Evolutionary conservation across 139 green algal species (phyloP), one percentile per base, ranked within the genome.

Genomic region (Mychonastes homosphaera): DNA sequence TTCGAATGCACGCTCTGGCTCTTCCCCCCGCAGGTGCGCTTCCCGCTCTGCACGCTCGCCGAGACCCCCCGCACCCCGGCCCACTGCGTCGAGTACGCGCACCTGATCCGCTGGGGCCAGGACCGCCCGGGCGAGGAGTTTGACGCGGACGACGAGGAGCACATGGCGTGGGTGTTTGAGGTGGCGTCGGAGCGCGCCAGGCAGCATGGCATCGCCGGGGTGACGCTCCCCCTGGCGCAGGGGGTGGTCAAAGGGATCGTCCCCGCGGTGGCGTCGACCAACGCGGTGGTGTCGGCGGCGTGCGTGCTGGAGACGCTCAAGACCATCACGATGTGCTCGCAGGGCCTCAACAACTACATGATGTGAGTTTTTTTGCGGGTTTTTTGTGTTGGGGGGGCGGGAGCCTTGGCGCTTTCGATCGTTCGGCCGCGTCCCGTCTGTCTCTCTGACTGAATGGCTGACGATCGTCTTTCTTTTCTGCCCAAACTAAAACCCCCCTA

Each of bases 201-300:
- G 41, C 69, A 91, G 62, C 92, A 87, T 62, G 88, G 86, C 55
- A 99, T 98, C 28, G 67, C 71, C 70, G 86, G 86, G 1, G 79
- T 95, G 47, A 94, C 84, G 0, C 85, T 74, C 64, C 84, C 92
- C 74, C 67, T 92, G 56, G 93, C 83, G 0, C 81, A 91, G 62
- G 93, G 93, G 3, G 93, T 99, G 23, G 86, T 95, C 8, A 99
- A 99, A 71, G 98, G 97, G 74, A 99, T 99, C 82, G 96, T 99
- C 48, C 93, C 93, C 1, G 93, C 93, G 55, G 97, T 99, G 35
- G 86, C 93, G 1, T 97, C 89, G 45, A 97, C 93, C 19, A 99
- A 99, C 63, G 93, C 93, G 48, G 95, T 99, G 58, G 66, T 99
- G 12, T 79, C 82, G 9, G 92, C 87, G 4, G 66, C 75, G 4